phyloP scores from a whole-genome alignment of 2,329 filamentous ascomycete genomes.

The Ascochyta lentis region DNA sequence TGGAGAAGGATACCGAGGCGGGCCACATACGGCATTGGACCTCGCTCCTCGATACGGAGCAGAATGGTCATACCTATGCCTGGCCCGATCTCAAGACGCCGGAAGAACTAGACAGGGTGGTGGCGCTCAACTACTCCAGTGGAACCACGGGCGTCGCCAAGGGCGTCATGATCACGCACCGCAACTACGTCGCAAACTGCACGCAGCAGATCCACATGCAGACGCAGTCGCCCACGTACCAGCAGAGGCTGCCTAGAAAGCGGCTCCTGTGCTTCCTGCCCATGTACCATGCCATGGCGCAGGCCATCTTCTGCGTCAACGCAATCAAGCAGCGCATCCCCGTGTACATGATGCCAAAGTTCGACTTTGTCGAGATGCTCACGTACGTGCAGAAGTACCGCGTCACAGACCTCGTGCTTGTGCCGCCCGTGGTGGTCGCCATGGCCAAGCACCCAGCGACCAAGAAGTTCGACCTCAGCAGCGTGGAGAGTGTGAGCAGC shows the following conservation, averaged over 20 bases:
- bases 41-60: slow-evolving; percentile 57
- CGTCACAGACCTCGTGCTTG: slow-evolving; percentile 70
- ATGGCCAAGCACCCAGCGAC: slow-evolving; percentile 74
- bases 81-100: slow-evolving; percentile 66
- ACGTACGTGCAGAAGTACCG: slow-evolving; percentile 70
- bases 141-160: slow-evolving; percentile 85
- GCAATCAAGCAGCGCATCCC: slow-evolving; percentile 64
- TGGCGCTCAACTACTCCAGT: slow-evolving; percentile 79
- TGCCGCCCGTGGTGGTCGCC: slow-evolving; percentile 77
- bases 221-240: slow-evolving; percentile 57
- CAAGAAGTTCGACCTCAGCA: slow-evolving; percentile 71
- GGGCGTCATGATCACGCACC: slow-evolving; percentile 82
- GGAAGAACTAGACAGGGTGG: slow-evolving; percentile 60
- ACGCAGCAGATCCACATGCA: slow-evolving; percentile 62
- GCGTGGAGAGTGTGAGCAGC: slow-evolving; percentile 63
- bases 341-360: slow-evolving; percentile 79
- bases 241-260: slow-evolving; percentile 51
- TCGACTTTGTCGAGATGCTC: slow-evolving; percentile 77
- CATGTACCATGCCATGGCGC: slow-evolving; percentile 60
- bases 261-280: slow-evolving; percentile 73
- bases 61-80: slow-evolving; percentile 63
- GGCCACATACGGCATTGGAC: slow-evolving; percentile 66
- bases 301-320: slow-evolving; percentile 72
- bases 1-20: slow-evolving; percentile 46
- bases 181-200: slow-evolving; percentile 76